Evolutionary conservation across 2,329 filamentous ascomycete genomes (phyloP), one percentile per base, ranked within the genome.

Genomic region (Plenodomus tracheiphilus): DNA sequence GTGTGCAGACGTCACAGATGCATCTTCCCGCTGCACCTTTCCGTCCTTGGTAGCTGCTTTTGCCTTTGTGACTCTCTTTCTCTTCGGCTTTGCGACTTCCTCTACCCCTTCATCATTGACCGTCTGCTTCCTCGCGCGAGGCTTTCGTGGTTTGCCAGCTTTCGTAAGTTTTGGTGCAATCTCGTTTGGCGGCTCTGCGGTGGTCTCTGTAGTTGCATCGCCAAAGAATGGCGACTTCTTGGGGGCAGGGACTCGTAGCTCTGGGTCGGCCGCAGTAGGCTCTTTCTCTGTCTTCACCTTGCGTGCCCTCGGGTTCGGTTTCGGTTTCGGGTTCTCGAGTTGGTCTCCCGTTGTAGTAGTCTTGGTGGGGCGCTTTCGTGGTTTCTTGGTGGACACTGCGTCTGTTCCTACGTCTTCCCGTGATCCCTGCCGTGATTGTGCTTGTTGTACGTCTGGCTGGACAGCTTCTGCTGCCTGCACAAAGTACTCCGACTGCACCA

Each of bases 401-500:
- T 32, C 19, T 25, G 44, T 17, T 35, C 34, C 52, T 17, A 5
- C 18, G 9, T 10, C 21, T 28, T 51, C 21, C 13, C 41, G 43
- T 30, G 42, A 51, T 3, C 30, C 36, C 19, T 18, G 43, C 9
- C 39, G 45, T 32, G 46, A 46, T 20, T 52, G 49, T n/a, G 41
- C 47, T 13, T 45, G 22, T 11, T 48, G 47, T 47, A 36, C 18
- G 9, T 46, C 47, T n/a, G 35, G 39, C 19, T 37, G 4, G 5
- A 58, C 45, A 4, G 60, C 54, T 36, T 62, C 53, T 1, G 51
- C 22, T 8, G 56, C 54, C 11, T 64, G 53, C 28, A 48, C 56
- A 36, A 69, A 62, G 40, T 65, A 62, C 34, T 64, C 59, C 2
- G 65, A 65, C 46, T 57, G 61, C n/a, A 71, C 43, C 15, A 73